phyloP scores from a whole-genome alignment of 2,329 filamentous ascomycete genomes.

The Colletotrichum navitas region DNA sequence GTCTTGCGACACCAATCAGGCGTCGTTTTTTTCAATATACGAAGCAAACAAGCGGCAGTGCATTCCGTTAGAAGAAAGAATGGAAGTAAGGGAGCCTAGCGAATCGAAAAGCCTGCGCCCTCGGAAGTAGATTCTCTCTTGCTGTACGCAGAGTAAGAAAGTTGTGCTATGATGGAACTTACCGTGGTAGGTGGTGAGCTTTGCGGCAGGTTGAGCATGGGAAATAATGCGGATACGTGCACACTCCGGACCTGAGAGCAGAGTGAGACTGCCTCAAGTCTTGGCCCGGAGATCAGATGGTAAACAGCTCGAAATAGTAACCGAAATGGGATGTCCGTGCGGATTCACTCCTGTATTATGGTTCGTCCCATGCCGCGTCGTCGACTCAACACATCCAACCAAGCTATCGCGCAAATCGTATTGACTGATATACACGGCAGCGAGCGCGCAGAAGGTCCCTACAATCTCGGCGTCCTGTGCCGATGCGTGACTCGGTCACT shows the following conservation, averaged over 20 bases:
- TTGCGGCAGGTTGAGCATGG: neutral
- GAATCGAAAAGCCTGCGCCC: neutral
- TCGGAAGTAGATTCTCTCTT: neutral
- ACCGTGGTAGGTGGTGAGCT: neutral
- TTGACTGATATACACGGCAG: neutral
- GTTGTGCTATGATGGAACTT: neutral
- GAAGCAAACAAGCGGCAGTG: neutral
- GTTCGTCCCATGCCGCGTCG: slow-evolving; percentile 21
- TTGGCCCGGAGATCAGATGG: slow-evolving; percentile 28
- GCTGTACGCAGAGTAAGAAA: neutral
- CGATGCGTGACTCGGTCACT: neutral
- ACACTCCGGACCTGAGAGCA: neutral
- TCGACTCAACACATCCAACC: neutral
- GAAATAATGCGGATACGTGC: neutral
- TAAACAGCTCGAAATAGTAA: slow-evolving; percentile 19
- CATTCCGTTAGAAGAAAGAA: neutral
- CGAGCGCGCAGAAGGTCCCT: neutral
- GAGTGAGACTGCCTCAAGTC: slow-evolving; percentile 15
- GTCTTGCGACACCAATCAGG: too few relatives aligned
- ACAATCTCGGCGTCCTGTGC: neutral
- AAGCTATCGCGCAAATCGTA: neutral
- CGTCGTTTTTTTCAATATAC: neutral
- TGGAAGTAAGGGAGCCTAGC: too few relatives aligned
- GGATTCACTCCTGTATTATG: slow-evolving; percentile 2
- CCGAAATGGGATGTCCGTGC: slow-evolving; percentile 10